Evolutionary conservation across 2,329 filamentous ascomycete genomes (phyloP).

Genomic region (Fusarium chuoi): DNA sequence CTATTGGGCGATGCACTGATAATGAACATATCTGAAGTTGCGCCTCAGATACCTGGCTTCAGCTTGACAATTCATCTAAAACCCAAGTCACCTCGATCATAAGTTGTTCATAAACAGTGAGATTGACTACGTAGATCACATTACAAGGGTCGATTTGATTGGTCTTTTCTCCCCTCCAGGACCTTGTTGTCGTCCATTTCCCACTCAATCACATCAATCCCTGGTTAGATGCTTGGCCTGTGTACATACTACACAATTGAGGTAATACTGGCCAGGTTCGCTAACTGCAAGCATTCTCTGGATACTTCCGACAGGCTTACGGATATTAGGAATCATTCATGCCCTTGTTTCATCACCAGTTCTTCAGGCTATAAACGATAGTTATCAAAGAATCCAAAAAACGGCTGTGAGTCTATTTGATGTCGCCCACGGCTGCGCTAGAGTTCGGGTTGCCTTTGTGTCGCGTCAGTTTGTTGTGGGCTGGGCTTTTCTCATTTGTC

Average conservation of each 20-base stretch:
- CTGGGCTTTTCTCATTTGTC: slow-evolving; percentile 15
- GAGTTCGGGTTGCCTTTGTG: slow-evolving; percentile 19
- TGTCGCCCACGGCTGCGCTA: slow-evolving; percentile 22
- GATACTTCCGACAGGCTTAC: slow-evolving; percentile 5
- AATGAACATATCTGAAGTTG: background rate
- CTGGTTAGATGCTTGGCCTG: background rate
- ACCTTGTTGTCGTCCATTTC: background rate
- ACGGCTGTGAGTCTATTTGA: background rate
- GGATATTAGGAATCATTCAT: background rate
- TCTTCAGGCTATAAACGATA: background rate
- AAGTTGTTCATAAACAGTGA: background rate
- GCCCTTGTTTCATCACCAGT: background rate
- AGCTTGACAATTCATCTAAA: background rate
- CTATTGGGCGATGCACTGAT: background rate
- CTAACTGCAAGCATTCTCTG: slow-evolving; percentile 12
- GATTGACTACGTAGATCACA: slow-evolving; percentile 28
- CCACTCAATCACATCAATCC: slow-evolving; percentile 15
- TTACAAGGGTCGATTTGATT: slow-evolving; percentile 23
- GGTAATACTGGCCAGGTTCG: slow-evolving; percentile 1
- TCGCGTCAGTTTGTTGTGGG: slow-evolving; percentile 33
- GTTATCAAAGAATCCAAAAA: background rate
- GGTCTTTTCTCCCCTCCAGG: background rate
- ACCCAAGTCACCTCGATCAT: background rate
- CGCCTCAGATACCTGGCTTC: background rate
- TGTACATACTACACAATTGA: slow-evolving; percentile 1